Percentiles rank a stretch among this genome's conserved stretches.
These are phyloP conservation scores for Trichoderma asperelloides DNA, from an alignment of 495 filamentous ascomycete species.

Conservation along the genomic window DNA sequence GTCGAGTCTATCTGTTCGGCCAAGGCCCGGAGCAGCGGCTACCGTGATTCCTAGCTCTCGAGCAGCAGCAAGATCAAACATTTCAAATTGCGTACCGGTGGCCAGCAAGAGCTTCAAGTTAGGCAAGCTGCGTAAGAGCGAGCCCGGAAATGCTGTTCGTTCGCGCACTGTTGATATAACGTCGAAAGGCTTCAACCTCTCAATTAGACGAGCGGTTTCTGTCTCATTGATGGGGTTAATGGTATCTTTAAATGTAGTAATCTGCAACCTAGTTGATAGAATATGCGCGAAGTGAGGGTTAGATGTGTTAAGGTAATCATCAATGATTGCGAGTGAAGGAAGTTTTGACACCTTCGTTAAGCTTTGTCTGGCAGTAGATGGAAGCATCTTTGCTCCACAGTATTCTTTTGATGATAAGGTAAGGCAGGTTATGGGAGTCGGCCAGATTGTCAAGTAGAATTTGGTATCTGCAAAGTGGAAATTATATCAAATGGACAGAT, in stretches of 20 bases:
- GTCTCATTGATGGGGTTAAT: constrained; percentile 52
- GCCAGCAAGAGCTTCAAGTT: constrained; percentile 59
- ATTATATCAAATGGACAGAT: no score
- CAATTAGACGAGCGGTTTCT: constrained; percentile 48
- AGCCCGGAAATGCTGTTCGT: constrained; percentile 52
- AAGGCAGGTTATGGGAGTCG: no score
- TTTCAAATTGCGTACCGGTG: constrained; percentile 50
- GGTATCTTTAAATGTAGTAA: constrained; percentile 56
- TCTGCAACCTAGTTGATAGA: constrained; percentile 25
- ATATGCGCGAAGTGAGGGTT: constrained; percentile 16
- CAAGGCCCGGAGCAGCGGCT: constrained; percentile 40
- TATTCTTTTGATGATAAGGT: background rate
- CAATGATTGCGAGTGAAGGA: constrained; percentile 16
- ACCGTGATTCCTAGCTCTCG: constrained; percentile 46
- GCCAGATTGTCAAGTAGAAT: background rate
- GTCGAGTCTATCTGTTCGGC: constrained; percentile 15
- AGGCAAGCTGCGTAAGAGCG: constrained; percentile 47
- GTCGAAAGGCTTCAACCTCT: constrained; percentile 59
- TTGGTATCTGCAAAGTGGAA: no score
- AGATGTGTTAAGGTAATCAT: constrained; percentile 18
- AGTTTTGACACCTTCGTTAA: background rate
- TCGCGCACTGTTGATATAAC: constrained; percentile 60
- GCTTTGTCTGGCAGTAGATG: background rate
- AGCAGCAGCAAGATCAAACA: constrained; percentile 49
- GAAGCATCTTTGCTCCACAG: background rate